phyloP scores from a whole-genome alignment of 306 rosid genomes.

The Citrullus colocynthis region DNA sequence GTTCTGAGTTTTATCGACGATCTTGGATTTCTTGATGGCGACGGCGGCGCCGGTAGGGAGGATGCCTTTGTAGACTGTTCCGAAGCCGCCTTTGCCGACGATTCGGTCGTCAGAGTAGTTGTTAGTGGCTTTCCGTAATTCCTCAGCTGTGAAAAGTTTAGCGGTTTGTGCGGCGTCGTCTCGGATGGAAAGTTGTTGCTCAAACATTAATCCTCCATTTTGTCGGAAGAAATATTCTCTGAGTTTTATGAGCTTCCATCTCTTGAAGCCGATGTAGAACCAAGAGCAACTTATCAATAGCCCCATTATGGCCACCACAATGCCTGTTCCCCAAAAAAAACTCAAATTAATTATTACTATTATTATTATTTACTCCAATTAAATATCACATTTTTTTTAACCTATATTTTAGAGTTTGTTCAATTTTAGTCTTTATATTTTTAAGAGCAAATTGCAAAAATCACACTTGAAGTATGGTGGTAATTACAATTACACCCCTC shows the following conservation, averaged over 20 bases:
- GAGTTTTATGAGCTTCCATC: conserved; percentile 16
- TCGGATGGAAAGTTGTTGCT: conserved; percentile 8
- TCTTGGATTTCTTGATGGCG: conserved; percentile 26
- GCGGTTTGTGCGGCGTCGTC: conserved; percentile 6
- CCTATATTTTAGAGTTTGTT: too few species aligned
- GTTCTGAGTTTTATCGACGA: conserved; percentile 10
- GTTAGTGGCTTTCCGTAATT: conserved; percentile 23
- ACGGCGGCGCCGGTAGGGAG: background rate
- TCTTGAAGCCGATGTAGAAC: conserved; percentile 8
- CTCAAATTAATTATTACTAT: too few species aligned
- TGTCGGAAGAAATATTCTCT: conserved; percentile 12
- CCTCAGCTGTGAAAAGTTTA: conserved; percentile 6
- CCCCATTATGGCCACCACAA: background rate
- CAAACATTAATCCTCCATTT: conserved; percentile 25
- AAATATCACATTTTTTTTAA: too few species aligned
- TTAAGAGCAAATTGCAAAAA: too few species aligned
- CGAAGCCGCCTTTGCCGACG: conserved; percentile 27
- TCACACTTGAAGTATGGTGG: too few species aligned
- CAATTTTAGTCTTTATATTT: too few species aligned
- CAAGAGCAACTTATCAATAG: conserved; percentile 13
- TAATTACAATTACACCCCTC: too few species aligned
- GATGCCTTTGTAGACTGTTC: conserved; percentile 21
- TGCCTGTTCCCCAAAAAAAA: background rate
- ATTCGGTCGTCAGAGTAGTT: conserved; percentile 15
- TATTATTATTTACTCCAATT: too few species aligned